Evolutionary conservation across 2,329 filamentous ascomycete species (phyloP).

Genomic region (Zasmidium citrigriseum): DNA sequence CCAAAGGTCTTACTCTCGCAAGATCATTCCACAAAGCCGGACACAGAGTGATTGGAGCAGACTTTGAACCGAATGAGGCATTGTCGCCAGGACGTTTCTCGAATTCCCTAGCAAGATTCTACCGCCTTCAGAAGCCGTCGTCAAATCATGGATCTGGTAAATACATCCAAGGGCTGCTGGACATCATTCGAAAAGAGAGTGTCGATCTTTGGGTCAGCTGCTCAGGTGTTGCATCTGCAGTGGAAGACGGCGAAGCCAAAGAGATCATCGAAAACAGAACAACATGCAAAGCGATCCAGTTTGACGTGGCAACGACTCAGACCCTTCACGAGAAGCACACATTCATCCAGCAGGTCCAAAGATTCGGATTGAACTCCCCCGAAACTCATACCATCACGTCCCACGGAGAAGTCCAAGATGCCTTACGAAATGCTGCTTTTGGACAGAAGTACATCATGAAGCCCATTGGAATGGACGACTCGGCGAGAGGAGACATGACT

Average conservation of each 20-base stretch:
- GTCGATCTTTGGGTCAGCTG: slow-evolving; percentile 74
- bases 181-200: slow-evolving; percentile 60
- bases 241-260: slow-evolving; percentile 68
- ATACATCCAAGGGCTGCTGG: slow-evolving; percentile 60
- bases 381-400: slow-evolving; percentile 54
- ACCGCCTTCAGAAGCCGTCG: slow-evolving; percentile 44
- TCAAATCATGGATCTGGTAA: slow-evolving; percentile 36
- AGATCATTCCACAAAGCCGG: slow-evolving; percentile 63
- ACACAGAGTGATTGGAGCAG: slow-evolving; percentile 72
- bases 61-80: slow-evolving; percentile 53
- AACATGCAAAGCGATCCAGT: slow-evolving; percentile 64
- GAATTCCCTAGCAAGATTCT: slow-evolving; percentile 56
- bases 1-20: slow-evolving; percentile 68
- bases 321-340: slow-evolving; percentile 65
- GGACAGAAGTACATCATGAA: slow-evolving; percentile 65
- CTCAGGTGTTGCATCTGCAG: slow-evolving; percentile 65
- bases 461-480: slow-evolving; percentile 63
- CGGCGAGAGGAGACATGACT: slow-evolving; percentile 60
- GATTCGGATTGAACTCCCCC: slow-evolving; percentile 52
- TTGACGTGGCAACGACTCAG: slow-evolving; percentile 57
- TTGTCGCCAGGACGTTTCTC: slow-evolving; percentile 61
- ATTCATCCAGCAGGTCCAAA: slow-evolving; percentile 62
- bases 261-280: slow-evolving; percentile 61
- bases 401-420: slow-evolving; percentile 8
- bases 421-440: slow-evolving; percentile 9